Conservation (phyloP, 1,284 basidiomycete genomes). For the Ustilago sp. region DNA sequence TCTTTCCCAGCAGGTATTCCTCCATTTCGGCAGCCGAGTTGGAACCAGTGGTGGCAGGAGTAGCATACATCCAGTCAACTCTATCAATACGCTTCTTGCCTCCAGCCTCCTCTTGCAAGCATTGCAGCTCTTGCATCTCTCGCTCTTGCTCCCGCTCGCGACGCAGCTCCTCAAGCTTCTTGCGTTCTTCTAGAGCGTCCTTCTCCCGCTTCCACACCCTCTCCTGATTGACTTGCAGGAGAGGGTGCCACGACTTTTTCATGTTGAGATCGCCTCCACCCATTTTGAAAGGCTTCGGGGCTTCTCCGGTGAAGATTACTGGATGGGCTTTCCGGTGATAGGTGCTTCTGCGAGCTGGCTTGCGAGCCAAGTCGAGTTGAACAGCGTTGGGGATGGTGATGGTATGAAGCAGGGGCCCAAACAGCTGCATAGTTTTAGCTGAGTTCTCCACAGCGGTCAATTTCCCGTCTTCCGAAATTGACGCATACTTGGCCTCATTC, state of each 20-base stretch:
- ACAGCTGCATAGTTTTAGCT: constrained; percentile 2
- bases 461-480: constrained; percentile 10
- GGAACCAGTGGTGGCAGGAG: constrained; percentile 85
- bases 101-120: constrained; percentile 81
- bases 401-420: neutral
- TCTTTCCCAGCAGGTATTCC: constrained; percentile 97
- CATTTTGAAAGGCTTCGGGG: constrained; percentile 76
- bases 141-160: constrained; percentile 98
- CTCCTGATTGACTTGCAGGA: constrained; percentile 98
- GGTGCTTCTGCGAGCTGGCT: neutral
- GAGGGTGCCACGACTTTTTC: constrained; percentile 93
- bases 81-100: constrained; percentile 93
- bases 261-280: constrained; percentile 85
- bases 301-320: constrained; percentile 4
- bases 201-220: constrained; percentile 99
- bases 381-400: constrained; percentile 5
- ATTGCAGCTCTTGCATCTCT: constrained; percentile 93
- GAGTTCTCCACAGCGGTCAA: constrained; percentile 12
- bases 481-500: constrained; percentile 7
- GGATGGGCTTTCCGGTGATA: neutral
- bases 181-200: constrained; percentile 96
- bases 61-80: constrained; percentile 99
- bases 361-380: neutral
- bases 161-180: constrained; percentile 93
- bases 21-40: constrained; percentile 83